Evolutionary conservation across 2,329 filamentous ascomycete species (phyloP).

Genomic region (Fusarium circinatum): DNA sequence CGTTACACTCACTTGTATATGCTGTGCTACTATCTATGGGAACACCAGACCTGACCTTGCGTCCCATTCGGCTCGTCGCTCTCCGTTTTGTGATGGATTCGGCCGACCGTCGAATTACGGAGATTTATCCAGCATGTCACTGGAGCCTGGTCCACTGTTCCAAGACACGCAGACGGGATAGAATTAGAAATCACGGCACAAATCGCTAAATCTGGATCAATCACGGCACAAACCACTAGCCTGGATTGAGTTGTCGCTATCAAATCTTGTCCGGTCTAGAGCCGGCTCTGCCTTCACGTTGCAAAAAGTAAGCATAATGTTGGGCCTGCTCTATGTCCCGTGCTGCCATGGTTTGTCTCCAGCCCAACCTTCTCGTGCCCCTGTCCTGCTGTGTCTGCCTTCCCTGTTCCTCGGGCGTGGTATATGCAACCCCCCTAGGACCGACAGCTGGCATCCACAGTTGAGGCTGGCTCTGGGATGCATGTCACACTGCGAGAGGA

Average conservation of each 20-base stretch:
- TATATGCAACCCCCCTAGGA: constrained; percentile 20
- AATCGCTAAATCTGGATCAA: background rate
- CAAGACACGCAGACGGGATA: background rate
- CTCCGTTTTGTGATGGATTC: constrained; percentile 6
- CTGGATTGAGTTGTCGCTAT: background rate
- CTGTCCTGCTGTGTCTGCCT: background rate
- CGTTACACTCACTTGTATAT: background rate
- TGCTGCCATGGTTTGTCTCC: constrained; percentile 2
- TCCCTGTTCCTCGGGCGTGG: constrained; percentile 3
- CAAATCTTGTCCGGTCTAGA: background rate
- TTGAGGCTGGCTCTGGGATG: constrained; percentile 33
- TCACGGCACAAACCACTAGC: background rate
- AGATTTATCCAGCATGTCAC: constrained; percentile 17
- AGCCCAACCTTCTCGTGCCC: background rate
- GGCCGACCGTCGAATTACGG: constrained; percentile 20
- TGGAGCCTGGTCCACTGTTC: background rate
- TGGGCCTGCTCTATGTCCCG: background rate
- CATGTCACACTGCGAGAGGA: constrained; percentile 22
- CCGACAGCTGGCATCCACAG: constrained; percentile 33
- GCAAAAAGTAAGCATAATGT: constrained; percentile 30
- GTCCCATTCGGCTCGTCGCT: background rate
- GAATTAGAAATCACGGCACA: constrained; percentile 19
- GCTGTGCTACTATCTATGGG: background rate
- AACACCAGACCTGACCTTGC: background rate
- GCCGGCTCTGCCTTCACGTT: background rate